Evolutionary conservation across 352 stramenopile genomes (phyloP), one percentile per base, ranked within the genome.

Genomic region (Phytophthora rubi): DNA sequence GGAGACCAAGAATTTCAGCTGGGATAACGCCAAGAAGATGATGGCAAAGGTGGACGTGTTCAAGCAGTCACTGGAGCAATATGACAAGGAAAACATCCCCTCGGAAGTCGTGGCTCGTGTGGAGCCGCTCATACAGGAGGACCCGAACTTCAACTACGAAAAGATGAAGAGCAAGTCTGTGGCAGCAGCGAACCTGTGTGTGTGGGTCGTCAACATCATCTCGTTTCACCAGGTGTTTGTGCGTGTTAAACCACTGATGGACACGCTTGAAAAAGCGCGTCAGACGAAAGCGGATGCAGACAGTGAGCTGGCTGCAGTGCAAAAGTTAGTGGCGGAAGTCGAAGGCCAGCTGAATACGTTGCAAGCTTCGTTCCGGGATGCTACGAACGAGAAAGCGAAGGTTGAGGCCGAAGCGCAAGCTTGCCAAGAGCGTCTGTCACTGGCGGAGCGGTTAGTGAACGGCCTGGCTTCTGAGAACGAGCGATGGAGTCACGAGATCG

Each of bases 21-120:
- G 93, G 93, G 94, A 98, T 42, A 98, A 97, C 64, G 93, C 93
- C 10, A 98, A 98, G 81, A 98, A 97, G 69, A 98, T 98, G 93
- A 98, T 98, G 93, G 93, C 93, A 2, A 98, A 98, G 39, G 87
- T 97, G 12, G 93, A 98, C 63, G 80, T 91, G 5, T 98, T 98
- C 78, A 98, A 98, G 77, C 77, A 93, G 39, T 79, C 86, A 37
- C 75, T 98, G 2, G 90, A 98, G 69, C 82, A 93, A 21, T 98
- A 97, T 54, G 85, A 95, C 70, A 97, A 96, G 56, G 90, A 98
- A 39, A 86, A 97, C 59, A 97, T 98, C n/a, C 89, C 91, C 0
- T 60, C 75, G 0, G 93, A 98, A 12, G 80, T 98, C 4, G 87
- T 98, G 1, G 79, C 82, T 6, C 80, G 90, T 15, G 88, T 98